Percentiles rank a stretch among this genome's conserved stretches.
These are phyloP conservation scores for Stagonosporopsis tanaceti DNA, from an alignment of 2,329 filamentous ascomycete genomes.

Conservation along the genomic window DNA sequence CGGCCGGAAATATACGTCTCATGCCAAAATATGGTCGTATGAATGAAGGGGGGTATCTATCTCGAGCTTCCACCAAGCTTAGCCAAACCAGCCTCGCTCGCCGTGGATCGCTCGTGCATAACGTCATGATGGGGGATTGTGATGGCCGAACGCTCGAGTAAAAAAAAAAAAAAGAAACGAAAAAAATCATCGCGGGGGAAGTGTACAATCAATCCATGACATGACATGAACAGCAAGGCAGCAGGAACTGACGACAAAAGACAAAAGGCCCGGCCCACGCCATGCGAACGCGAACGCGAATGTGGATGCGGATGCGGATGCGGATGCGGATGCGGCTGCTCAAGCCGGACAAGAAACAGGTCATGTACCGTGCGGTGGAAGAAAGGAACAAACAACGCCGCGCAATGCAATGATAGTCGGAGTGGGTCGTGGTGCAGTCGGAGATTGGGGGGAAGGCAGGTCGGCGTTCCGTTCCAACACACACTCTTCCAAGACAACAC, in stretches of 20 bases:
- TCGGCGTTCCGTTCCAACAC: background rate
- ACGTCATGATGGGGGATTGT: no score
- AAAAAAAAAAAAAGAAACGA: no score
- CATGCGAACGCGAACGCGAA: background rate
- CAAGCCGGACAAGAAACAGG: no score
- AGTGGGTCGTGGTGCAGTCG: background rate
- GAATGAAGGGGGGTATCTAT: constrained; percentile 24
- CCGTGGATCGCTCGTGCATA: background rate
- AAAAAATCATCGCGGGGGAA: no score
- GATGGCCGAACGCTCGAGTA: no score
- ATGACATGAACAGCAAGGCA: no score
- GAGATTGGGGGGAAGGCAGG: background rate
- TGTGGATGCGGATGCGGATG: no score
- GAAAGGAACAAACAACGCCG: constrained; percentile 11
- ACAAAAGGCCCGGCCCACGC: constrained; percentile 3
- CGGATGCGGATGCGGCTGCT: no score
- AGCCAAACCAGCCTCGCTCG: no score
- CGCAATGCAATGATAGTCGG: constrained; percentile 16
- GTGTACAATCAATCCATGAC: no score
- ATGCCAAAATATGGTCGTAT: background rate
- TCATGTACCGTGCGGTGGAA: no score
- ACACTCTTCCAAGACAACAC: background rate
- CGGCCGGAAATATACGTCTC: no score
- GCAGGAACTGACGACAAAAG: background rate
- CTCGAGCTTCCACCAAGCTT: background rate